Percentiles rank a stretch among this genome's conserved stretches.
Evolutionary conservation across 2,329 filamentous ascomycete species (phyloP).

Genomic region (Colletotrichum sp.): DNA sequence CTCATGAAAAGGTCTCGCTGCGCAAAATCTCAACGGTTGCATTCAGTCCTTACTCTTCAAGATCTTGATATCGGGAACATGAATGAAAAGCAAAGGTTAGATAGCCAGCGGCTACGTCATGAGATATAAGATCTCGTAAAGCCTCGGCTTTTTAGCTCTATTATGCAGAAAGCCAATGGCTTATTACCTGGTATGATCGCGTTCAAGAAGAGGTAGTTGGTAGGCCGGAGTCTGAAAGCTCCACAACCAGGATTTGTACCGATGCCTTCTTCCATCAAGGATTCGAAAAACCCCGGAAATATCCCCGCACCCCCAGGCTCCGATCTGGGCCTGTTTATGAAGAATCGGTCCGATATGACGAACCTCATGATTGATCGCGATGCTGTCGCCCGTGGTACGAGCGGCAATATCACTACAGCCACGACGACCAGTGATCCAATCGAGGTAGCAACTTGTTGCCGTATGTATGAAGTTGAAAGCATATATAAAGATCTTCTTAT

Average conservation of each 20-base stretch:
- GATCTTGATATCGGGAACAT: background rate
- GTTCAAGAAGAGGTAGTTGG: background rate
- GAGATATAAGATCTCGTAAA: rapidly evolving
- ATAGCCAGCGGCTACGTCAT: background rate
- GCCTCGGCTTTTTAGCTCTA: background rate
- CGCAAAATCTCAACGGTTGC: background rate
- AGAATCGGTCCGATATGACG: background rate
- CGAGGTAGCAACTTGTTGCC: background rate
- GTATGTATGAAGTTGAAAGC: rapidly evolving
- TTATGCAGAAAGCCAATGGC: no score
- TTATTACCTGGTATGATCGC: background rate
- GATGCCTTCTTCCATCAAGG: background rate
- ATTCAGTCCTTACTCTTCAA: rapidly evolving
- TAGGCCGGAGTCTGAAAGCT: rapidly evolving
- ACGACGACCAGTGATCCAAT: rapidly evolving
- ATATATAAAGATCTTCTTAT: background rate
- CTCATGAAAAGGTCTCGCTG: rapidly evolving
- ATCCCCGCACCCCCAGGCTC: background rate
- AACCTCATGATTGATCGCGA: rapidly evolving
- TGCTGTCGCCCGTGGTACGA: rapidly evolving
- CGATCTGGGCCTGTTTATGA: background rate
- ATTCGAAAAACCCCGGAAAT: background rate
- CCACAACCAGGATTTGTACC: rapidly evolving
- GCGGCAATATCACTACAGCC: background rate
- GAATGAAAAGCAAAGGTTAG: background rate